Evolutionary conservation across 2,329 filamentous ascomycete species (phyloP).

Genomic region (Fusarium sp.): DNA sequence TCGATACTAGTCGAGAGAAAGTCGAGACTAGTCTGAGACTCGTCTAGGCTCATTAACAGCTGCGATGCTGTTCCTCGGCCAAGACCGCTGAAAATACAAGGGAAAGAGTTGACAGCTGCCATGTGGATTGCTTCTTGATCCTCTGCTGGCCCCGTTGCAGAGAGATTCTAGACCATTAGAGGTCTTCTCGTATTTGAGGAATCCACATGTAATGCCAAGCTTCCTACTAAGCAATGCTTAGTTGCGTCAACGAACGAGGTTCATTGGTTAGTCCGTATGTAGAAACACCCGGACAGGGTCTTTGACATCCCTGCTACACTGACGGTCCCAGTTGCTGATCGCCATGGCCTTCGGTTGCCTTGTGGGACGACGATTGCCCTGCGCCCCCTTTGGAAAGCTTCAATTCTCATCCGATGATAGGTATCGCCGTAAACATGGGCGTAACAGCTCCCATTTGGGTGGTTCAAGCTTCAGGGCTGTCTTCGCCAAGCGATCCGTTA

Average conservation of each 20-base stretch:
- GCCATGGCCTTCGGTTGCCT: conserved; percentile 16
- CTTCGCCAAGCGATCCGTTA: neutral
- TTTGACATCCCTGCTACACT: conserved; percentile 4
- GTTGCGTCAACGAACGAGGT: neutral
- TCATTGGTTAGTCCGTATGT: conserved; percentile 27
- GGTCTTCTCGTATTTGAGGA: conserved; percentile 27
- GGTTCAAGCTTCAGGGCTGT: neutral
- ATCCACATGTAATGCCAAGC: conserved; percentile 16
- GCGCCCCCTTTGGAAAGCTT: conserved; percentile 19
- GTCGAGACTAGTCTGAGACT: neutral
- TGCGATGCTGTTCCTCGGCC: conserved; percentile 7
- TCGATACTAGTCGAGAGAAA: neutral
- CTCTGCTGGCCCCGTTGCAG: neutral
- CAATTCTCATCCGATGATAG: conserved; percentile 11
- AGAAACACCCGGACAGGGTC: conserved; percentile 27
- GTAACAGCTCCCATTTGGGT: neutral
- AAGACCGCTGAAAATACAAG: conserved; percentile 2
- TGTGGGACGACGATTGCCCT: conserved; percentile 18
- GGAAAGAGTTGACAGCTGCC: conserved; percentile 12
- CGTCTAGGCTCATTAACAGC: neutral
- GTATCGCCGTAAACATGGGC: conserved; percentile 1
- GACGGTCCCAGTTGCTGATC: conserved; percentile 26
- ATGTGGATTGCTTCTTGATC: conserved; percentile 14
- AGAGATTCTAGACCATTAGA: conserved; percentile 22
- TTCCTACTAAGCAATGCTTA: conserved; percentile 14